These are phyloP conservation scores for Oldenlandia corymbosa DNA, from an alignment of 257 asterid genomes.

Conservation along the genomic window DNA sequence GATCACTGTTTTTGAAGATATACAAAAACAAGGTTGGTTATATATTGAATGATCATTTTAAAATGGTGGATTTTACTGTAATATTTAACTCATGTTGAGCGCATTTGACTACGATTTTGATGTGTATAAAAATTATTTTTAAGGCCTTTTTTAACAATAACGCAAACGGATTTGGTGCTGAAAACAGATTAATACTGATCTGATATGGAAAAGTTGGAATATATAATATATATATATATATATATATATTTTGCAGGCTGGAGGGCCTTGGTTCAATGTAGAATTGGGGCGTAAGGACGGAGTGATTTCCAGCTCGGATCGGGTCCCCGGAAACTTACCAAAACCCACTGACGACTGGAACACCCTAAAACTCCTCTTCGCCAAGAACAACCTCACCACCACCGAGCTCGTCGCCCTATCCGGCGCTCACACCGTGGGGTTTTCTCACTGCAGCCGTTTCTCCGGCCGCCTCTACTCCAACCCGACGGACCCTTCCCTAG, in stretches of 20 bases:
- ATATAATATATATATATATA: too few species aligned
- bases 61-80: too few species aligned
- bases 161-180: too few species aligned
- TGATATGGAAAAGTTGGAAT: too few species aligned
- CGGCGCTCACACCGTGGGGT: conserved; percentile 66
- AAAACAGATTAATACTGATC: too few species aligned
- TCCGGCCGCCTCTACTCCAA: conserved; percentile 50
- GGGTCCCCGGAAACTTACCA: conserved; percentile 55
- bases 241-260: conserved; percentile 53
- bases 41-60: too few species aligned
- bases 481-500: conserved; percentile 56
- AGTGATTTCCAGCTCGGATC: conserved; percentile 39
- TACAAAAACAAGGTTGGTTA: too few species aligned
- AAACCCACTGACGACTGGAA: conserved; percentile 40
- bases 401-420: conserved; percentile 66
- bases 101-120: too few species aligned
- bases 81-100: too few species aligned
- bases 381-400: conserved; percentile 40
- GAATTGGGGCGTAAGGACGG: conserved; percentile 80
- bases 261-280: conserved; percentile 56
- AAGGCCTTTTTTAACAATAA: too few species aligned
- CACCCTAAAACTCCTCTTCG: conserved; percentile 40
- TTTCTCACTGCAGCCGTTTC: conserved; percentile 68
- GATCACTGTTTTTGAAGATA: too few species aligned
- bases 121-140: too few species aligned